Conservation (phyloP, 1,139 yeast species). For the Suhomyces atakaporum region DNA sequence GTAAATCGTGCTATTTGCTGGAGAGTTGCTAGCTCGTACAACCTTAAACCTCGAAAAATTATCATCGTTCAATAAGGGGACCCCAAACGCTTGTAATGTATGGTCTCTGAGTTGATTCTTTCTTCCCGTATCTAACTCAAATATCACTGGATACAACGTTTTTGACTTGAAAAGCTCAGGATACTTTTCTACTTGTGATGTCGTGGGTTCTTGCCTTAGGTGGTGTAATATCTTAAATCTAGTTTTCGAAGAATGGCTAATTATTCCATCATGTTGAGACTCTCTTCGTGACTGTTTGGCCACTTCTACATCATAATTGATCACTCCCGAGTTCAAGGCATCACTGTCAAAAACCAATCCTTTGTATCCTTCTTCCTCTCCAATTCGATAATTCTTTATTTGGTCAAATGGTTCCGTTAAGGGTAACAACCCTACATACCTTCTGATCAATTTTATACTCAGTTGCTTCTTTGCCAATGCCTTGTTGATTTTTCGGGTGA, state of each 20-base stretch:
- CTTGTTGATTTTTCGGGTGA: slow-evolving; percentile 17
- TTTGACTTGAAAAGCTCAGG: slow-evolving; percentile 18
- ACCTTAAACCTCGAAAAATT: slow-evolving; percentile 22
- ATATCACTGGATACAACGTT: slow-evolving; percentile 20
- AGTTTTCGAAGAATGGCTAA: slow-evolving; percentile 18
- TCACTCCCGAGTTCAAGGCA: slow-evolving; percentile 14
- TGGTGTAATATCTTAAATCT: slow-evolving; percentile 19
- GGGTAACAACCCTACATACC: slow-evolving; percentile 25
- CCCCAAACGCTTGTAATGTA: slow-evolving; percentile 21
- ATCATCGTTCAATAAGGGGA: slow-evolving; percentile 27
- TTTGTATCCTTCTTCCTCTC: not conserved
- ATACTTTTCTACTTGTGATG: slow-evolving; percentile 10
- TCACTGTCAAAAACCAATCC: slow-evolving; percentile 1
- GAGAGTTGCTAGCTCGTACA: not conserved
- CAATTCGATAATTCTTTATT: slow-evolving; percentile 1
- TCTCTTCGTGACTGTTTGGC: slow-evolving; percentile 9
- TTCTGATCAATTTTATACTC: slow-evolving; percentile 15
- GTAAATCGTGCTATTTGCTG: slow-evolving; percentile 20
- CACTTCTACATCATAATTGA: slow-evolving; percentile 18
- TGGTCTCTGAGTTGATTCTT: slow-evolving; percentile 33
- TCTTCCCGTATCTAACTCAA: slow-evolving; percentile 27
- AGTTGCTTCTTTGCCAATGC: slow-evolving; percentile 11
- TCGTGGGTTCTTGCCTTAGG: slow-evolving; percentile 10
- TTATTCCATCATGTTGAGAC: slow-evolving; percentile 5
- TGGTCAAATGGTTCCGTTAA: slow-evolving; percentile 9